These are phyloP conservation scores for Apiospora arundinis DNA, from an alignment of 2,329 filamentous ascomycete species.

Conservation along the genomic window DNA sequence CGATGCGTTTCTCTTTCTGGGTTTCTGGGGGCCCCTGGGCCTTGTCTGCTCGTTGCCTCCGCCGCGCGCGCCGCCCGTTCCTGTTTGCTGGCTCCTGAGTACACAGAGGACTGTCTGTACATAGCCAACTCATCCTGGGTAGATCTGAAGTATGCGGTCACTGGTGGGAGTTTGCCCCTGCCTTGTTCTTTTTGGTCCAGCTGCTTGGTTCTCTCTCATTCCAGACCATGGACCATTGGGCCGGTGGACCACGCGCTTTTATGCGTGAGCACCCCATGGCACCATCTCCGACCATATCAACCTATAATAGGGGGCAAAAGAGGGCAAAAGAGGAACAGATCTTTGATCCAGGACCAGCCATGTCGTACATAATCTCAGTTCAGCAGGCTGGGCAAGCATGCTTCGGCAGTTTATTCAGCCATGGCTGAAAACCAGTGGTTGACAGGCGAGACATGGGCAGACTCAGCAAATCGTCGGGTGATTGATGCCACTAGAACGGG, in stretches of 20 bases:
- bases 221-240: not conserved
- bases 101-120: no score
- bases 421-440: conserved; percentile 17
- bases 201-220: conserved; percentile 7
- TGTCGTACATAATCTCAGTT: conserved; percentile 9
- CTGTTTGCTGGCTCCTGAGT: conserved; percentile 1
- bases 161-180: conserved; percentile 1
- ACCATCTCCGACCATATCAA: not conserved
- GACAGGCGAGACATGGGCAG: conserved; percentile 1
- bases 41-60: not conserved
- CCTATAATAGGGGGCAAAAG: conserved; percentile 6
- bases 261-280: conserved; percentile 6
- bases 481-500: conserved; percentile 11
- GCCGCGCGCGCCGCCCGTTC: conserved; percentile 1
- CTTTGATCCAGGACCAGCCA: not conserved
- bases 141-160: no score
- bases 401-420: conserved; percentile 14
- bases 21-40: not conserved
- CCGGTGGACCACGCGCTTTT: conserved; percentile 12
- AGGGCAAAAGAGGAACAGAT: not conserved
- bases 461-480: conserved; percentile 1
- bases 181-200: conserved; percentile 6
- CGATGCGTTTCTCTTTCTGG: not conserved
- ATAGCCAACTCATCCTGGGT: no score
- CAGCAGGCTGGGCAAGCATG: not conserved